These are phyloP conservation scores for Sindora glabra DNA, from an alignment of 306 rosid genomes.

Conservation along the genomic window DNA sequence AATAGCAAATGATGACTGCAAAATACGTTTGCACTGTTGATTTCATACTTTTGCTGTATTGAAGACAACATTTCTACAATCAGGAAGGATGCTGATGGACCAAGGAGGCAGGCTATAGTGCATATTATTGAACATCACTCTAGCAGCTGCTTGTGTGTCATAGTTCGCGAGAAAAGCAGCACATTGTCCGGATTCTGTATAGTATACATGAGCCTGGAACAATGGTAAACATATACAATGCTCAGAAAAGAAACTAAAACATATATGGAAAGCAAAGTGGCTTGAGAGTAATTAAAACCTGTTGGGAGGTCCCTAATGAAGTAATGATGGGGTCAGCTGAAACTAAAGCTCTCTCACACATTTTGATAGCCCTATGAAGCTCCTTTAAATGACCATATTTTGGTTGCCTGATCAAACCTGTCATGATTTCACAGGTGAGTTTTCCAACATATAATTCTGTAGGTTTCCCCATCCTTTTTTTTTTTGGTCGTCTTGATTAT, in stretches of 20 bases:
- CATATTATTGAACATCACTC: constrained; percentile 96
- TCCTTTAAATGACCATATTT: constrained; percentile 96
- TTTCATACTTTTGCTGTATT: constrained; percentile 87
- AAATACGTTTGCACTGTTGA: neutral
- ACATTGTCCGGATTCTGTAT: constrained; percentile 77
- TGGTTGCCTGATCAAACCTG: constrained; percentile 92
- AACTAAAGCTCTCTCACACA: constrained; percentile 73
- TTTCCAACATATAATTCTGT: no score
- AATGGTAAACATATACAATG: constrained; percentile 5
- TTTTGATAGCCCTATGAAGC: constrained; percentile 81
- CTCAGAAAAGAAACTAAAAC: constrained; percentile 22
- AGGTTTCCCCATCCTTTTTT: neutral
- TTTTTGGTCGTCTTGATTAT: neutral
- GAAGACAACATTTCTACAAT: constrained; percentile 82
- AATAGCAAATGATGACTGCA: neutral
- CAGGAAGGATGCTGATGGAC: constrained; percentile 96
- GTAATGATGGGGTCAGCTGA: constrained; percentile 81
- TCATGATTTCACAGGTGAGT: constrained; percentile 14
- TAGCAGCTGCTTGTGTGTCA: constrained; percentile 59
- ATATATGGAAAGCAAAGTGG: neutral
- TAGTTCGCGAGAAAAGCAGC: constrained; percentile 89
- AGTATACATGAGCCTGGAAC: constrained; percentile 70
- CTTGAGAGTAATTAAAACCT: constrained; percentile 38
- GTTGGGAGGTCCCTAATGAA: constrained; percentile 82
- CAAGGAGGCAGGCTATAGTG: constrained; percentile 96